Evolutionary conservation across 1,139 yeast genomes (phyloP).

Genomic region (Saccharomyces hybrid): DNA sequence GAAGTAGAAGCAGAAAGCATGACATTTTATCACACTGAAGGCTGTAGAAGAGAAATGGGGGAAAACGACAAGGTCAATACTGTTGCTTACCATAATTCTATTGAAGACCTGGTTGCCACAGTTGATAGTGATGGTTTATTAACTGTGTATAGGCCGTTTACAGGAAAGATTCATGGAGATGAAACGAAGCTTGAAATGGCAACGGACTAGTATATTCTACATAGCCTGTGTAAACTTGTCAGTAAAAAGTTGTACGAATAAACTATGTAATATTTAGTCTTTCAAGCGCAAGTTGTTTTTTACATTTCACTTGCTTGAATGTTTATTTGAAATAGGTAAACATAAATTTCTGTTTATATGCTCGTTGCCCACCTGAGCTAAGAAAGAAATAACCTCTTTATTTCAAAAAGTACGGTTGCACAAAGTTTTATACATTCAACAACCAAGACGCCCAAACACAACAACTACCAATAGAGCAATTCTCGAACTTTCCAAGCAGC

Average conservation of each 20-base stretch:
- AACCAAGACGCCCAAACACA: too few species aligned
- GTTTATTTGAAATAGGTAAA: neutral
- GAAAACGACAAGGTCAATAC: constrained; percentile 17
- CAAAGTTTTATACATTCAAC: too few species aligned
- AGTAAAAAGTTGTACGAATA: neutral
- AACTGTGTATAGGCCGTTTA: constrained; percentile 28
- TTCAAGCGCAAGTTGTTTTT: neutral
- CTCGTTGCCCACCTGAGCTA: too few species aligned
- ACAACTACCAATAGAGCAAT: too few species aligned
- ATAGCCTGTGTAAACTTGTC: neutral
- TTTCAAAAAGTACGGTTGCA: too few species aligned
- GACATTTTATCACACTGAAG: constrained; percentile 30
- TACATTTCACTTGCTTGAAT: too few species aligned
- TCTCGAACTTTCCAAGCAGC: too few species aligned
- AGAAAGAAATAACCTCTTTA: too few species aligned
- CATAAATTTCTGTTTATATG: neutral
- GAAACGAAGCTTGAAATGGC: constrained; percentile 5
- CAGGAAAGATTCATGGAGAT: constrained; percentile 20
- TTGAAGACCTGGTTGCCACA: constrained; percentile 23
- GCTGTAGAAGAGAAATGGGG: constrained; percentile 24
- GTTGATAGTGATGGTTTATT: constrained; percentile 28
- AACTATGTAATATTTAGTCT: neutral
- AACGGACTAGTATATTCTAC: neutral
- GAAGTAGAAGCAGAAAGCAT: constrained; percentile 24
- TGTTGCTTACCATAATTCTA: constrained; percentile 23